These are phyloP conservation scores for Parvularia atlantis DNA, from an alignment of 78 protist species.

Conservation along the genomic window DNA sequence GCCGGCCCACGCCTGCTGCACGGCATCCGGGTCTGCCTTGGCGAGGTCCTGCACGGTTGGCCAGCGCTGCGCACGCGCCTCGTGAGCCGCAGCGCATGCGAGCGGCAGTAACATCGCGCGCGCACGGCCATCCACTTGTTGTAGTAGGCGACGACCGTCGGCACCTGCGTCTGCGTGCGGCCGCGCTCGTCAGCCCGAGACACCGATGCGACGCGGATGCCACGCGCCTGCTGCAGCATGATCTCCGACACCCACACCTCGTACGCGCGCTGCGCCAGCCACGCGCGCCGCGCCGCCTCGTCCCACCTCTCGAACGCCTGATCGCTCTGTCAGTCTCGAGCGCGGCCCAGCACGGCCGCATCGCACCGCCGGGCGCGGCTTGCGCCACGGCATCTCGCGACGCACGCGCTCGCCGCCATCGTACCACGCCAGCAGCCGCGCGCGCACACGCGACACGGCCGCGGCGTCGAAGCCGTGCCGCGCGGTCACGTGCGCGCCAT, in stretches of 20 bases:
- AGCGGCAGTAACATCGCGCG: neutral
- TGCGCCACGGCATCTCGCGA: too few relatives aligned
- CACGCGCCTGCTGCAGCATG: conserved; percentile 77
- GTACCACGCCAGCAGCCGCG: too few relatives aligned
- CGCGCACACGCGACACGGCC: too few relatives aligned
- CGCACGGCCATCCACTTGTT: conserved; percentile 26
- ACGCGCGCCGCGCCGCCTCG: too few relatives aligned
- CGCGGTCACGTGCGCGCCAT: too few relatives aligned
- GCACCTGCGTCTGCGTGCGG: neutral
- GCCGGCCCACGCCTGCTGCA: conserved; percentile 62
- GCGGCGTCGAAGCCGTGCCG: too few relatives aligned
- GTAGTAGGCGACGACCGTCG: conserved; percentile 45
- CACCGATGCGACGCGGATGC: neutral
- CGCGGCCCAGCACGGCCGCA: too few relatives aligned
- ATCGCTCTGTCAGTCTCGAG: too few relatives aligned
- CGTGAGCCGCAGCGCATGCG: neutral
- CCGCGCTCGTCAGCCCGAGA: neutral
- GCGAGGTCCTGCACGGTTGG: conserved; percentile 63
- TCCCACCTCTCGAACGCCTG: too few relatives aligned
- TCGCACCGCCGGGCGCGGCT: too few relatives aligned
- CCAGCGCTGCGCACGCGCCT: conserved; percentile 10
- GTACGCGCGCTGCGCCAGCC: conserved; percentile 17
- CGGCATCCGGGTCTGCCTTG: conserved; percentile 25
- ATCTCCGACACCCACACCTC: conserved; percentile 74
- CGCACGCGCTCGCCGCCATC: too few relatives aligned